Base-by-base conservation (phyloP, 257 asterid species). In the Lantana camara region DNA sequence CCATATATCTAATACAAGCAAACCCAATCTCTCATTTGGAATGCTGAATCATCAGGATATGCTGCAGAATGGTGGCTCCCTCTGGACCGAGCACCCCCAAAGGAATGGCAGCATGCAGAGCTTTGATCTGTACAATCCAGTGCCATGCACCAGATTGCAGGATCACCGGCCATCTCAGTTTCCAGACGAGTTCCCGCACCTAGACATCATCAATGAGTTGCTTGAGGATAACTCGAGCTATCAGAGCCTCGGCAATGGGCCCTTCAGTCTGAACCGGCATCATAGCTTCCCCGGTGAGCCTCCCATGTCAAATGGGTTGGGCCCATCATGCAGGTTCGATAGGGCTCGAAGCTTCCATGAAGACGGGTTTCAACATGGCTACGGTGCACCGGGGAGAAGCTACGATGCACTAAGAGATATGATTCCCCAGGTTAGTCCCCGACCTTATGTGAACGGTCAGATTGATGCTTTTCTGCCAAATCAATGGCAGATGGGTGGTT, bases 171-270 rank as follows among this genome's bases (percentile, higher is more conserved):
- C 73, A 30, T 34, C 85, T 7, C 90, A 68, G 69, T 40, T 65
- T 46, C 79, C 75, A 0, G 85, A 82, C 50, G 85, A 79, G 9
- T 80, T 80, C 59, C 85, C 85, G 5, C 82, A 80, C 69, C 66
- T 88, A 27, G 89, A 79, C 75, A 85, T 88, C 67, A 88, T 88
- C 61, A 88, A 88, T n/a, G 94, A 88, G 63, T 78, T 89, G 74
- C 89, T 89, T 15, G 92, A 86, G 19, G 96, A 89, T 20, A 73
- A 48, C 56, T 54, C 73, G 7, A 66, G 82, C 70, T 82, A 81
- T 62, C 85, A 69, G 19, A 65, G 77, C 69, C 80, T 75, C 70
- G 64, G 77, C 75, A 80, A 77, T 7, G 84, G 77, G 27, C 79
- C 82, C 4, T 89, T 74, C 55, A 72, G 81, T 74, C 64, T 84